phyloP scores from a whole-genome alignment of 352 stramenopile species.

The Globisporangium sylvaticum region DNA sequence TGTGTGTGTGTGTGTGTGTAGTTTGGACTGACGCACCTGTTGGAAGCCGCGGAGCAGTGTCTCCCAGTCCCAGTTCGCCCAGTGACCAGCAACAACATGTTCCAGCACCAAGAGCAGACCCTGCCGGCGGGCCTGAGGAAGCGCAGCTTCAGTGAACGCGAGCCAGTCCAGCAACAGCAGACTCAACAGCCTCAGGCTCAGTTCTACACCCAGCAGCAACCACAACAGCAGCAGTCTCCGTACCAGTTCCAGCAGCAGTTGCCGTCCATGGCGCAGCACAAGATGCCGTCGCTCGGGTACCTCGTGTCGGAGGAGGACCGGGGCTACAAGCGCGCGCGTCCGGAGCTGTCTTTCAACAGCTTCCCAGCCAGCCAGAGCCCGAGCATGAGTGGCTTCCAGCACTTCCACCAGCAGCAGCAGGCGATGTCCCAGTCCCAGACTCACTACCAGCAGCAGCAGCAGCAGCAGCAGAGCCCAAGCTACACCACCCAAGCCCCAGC shows the following conservation, averaged over 20 bases:
- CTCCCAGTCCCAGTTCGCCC: slow-evolving; percentile 10
- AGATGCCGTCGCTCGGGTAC: slow-evolving; percentile 41
- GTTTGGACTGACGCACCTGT: slow-evolving; percentile 52
- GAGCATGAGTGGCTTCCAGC: not conserved
- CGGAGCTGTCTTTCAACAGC: slow-evolving; percentile 23
- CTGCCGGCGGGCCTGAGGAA: not conserved
- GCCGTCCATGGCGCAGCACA: slow-evolving; percentile 25
- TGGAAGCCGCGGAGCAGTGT: slow-evolving; percentile 58
- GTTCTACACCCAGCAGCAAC: slow-evolving; percentile 7
- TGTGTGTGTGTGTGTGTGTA: slow-evolving; percentile 18
- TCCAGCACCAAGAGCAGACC: slow-evolving; percentile 16
- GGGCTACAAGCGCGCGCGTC: slow-evolving; percentile 30
- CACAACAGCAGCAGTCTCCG: slow-evolving; percentile 16
- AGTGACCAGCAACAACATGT: slow-evolving; percentile 8
- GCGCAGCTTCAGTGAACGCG: slow-evolving; percentile 13
- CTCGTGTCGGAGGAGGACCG: slow-evolving; percentile 22
- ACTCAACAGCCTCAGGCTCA: slow-evolving; percentile 14
- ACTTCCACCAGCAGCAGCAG: slow-evolving; percentile 15
- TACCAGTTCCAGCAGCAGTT: slow-evolving; percentile 26
- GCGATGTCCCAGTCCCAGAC: not conserved
- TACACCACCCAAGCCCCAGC: slow-evolving; percentile 8
- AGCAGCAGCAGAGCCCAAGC: not conserved
- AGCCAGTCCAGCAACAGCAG: slow-evolving; percentile 17
- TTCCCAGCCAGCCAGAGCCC: slow-evolving; percentile 30
- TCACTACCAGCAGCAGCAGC: not conserved